Conservation (phyloP, 495 filamentous ascomycete genomes). For the Annulohypoxylon moriforme region DNA sequence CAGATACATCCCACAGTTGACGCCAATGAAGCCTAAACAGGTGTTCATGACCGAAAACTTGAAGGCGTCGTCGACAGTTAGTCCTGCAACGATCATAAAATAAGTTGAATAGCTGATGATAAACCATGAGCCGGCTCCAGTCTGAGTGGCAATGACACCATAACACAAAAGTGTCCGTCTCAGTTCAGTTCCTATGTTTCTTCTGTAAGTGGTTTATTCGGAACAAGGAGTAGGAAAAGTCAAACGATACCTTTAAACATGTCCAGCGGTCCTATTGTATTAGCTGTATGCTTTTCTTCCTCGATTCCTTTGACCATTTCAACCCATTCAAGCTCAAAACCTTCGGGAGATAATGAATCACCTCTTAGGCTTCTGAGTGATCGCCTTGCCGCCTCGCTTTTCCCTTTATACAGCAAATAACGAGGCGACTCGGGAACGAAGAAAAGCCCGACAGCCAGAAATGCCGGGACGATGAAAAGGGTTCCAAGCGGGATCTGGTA, state of each 20-base stretch:
- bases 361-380: constrained; percentile 49
- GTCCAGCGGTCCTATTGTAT: constrained; percentile 48
- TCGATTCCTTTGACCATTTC: constrained; percentile 54
- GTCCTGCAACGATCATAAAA: constrained; percentile 54
- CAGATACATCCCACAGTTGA: constrained; percentile 53
- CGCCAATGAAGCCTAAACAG: constrained; percentile 54
- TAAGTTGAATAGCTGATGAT: constrained; percentile 57
- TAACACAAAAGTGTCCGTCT: constrained; percentile 55
- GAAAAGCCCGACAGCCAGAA: constrained; percentile 59
- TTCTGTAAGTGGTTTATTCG: constrained; percentile 22
- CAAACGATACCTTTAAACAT: constrained; percentile 48
- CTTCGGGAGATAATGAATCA: constrained; percentile 44
- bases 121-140: constrained; percentile 54
- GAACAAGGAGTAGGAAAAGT: neutral
- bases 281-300: constrained; percentile 50
- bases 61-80: constrained; percentile 54
- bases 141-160: constrained; percentile 51
- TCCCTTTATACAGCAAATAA: constrained; percentile 54
- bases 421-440: constrained; percentile 69
- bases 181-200: constrained; percentile 47
- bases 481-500: constrained; percentile 66
- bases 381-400: constrained; percentile 46
- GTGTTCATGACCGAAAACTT: constrained; percentile 53
- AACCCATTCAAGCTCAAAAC: constrained; percentile 51
- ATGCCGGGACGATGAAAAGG: constrained; percentile 63